Evolutionary conservation across 139 green algal genomes (phyloP).

Genomic region (Closterium sp.): DNA sequence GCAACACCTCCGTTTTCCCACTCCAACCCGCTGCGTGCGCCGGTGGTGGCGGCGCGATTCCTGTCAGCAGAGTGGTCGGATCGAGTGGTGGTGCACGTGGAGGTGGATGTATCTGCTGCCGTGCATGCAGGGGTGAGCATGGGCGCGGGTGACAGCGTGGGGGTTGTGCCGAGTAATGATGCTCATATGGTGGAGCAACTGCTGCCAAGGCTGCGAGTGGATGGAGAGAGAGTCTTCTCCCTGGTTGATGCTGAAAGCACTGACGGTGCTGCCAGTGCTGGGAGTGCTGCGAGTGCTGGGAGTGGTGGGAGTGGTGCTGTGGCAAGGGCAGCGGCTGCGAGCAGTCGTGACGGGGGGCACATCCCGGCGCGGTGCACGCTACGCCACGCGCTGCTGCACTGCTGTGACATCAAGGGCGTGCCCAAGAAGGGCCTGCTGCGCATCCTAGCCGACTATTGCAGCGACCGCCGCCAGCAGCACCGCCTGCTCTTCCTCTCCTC

Average conservation of each 20-base stretch:
- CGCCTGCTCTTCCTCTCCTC: slow-evolving; percentile 67
- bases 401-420: slow-evolving; percentile 71
- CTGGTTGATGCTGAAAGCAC: slow-evolving; percentile 10
- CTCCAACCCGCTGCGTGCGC: neutral
- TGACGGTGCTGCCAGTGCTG: neutral
- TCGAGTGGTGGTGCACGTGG: slow-evolving; percentile 77
- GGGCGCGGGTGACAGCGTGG: slow-evolving; percentile 80
- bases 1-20: neutral
- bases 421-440: slow-evolving; percentile 80
- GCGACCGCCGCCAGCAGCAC: slow-evolving; percentile 62
- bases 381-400: slow-evolving; percentile 62
- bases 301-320: neutral
- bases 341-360: slow-evolving; percentile 9
- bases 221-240: neutral
- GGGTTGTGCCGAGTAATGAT: slow-evolving; percentile 77
- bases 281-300: neutral
- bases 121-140: slow-evolving; percentile 63
- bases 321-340: neutral
- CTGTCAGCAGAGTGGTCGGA: slow-evolving; percentile 46
- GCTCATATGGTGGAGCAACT: slow-evolving; percentile 63
- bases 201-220: slow-evolving; percentile 57
- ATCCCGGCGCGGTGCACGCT: slow-evolving; percentile 71
- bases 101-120: slow-evolving; percentile 71
- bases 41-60: slow-evolving; percentile 2
- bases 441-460: slow-evolving; percentile 82